These are phyloP conservation scores for Fusarium ambrosium DNA, from an alignment of 2,329 filamentous ascomycete genomes.

Conservation along the genomic window DNA sequence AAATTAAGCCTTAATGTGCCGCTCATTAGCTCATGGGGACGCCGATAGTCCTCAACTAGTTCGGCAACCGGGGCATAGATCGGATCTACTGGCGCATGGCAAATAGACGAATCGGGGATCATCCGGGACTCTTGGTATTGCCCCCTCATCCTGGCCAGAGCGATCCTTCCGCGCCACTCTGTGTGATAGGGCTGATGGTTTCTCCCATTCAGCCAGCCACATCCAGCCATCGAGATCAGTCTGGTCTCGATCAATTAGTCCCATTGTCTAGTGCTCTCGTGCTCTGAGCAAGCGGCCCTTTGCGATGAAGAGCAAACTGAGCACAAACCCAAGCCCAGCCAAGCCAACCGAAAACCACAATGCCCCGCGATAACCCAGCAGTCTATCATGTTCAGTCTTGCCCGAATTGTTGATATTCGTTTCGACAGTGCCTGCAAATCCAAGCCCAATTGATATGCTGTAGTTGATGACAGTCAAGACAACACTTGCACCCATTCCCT, in stretches of 20 bases:
- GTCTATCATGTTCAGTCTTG: neutral
- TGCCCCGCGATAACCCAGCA: constrained; percentile 17
- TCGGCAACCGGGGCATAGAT: too few relatives aligned
- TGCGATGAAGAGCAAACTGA: neutral
- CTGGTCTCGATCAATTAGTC: neutral
- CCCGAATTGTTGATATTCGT: constrained; percentile 10
- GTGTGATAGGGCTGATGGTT: neutral
- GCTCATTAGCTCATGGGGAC: neutral
- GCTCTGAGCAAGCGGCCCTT: neutral
- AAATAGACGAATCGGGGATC: too few relatives aligned
- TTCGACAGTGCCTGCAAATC: constrained; percentile 13
- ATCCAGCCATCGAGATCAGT: neutral
- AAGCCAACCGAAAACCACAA: constrained; percentile 16
- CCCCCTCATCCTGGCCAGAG: neutral
- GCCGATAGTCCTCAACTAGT: neutral
- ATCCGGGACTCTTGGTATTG: too few relatives aligned
- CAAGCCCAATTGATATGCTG: constrained; percentile 20
- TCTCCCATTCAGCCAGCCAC: neutral
- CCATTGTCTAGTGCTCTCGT: neutral
- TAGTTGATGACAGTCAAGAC: constrained; percentile 26
- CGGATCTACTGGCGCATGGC: neutral
- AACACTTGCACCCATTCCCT: constrained; percentile 20
- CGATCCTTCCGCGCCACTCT: neutral
- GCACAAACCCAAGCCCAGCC: neutral
- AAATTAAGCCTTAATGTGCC: neutral